phyloP scores from a whole-genome alignment of 2,329 filamentous ascomycete species.

The Venturia pyrina region DNA sequence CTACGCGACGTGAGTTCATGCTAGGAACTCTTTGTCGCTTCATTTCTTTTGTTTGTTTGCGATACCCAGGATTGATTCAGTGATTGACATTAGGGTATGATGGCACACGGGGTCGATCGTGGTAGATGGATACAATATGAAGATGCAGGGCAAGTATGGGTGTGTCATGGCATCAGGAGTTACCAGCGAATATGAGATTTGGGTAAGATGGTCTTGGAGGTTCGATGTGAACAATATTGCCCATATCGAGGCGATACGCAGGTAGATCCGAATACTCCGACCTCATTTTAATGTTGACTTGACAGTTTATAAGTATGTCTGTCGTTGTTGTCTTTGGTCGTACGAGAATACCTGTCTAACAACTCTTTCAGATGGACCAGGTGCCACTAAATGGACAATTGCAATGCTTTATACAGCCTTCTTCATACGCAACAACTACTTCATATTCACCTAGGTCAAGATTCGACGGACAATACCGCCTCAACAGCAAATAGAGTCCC shows the following conservation, averaged over 20 bases:
- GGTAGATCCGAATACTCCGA: not conserved
- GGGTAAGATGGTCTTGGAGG: not conserved
- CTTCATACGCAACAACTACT: too few relatives aligned
- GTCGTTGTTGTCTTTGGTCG: not conserved
- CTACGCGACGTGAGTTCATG: not conserved
- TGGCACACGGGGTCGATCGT: not conserved
- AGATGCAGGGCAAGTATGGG: not conserved
- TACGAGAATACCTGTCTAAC: not conserved
- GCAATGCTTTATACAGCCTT: not conserved
- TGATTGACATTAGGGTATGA: not conserved
- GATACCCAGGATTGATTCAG: not conserved
- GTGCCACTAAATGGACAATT: not conserved
- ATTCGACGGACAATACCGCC: too few relatives aligned
- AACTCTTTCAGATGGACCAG: not conserved
- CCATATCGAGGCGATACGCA: not conserved
- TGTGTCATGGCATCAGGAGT: not conserved
- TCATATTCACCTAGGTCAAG: too few relatives aligned
- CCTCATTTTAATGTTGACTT: not conserved
- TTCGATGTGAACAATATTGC: not conserved
- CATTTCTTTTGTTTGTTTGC: not conserved
- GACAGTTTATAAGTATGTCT: not conserved
- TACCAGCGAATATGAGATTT: not conserved
- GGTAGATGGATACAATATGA: not conserved
- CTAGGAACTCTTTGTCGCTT: not conserved
- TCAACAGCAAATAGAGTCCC: too few relatives aligned